phyloP scores from a whole-genome alignment of 208 protist genomes.

The Acanthamoeba sp. region DNA sequence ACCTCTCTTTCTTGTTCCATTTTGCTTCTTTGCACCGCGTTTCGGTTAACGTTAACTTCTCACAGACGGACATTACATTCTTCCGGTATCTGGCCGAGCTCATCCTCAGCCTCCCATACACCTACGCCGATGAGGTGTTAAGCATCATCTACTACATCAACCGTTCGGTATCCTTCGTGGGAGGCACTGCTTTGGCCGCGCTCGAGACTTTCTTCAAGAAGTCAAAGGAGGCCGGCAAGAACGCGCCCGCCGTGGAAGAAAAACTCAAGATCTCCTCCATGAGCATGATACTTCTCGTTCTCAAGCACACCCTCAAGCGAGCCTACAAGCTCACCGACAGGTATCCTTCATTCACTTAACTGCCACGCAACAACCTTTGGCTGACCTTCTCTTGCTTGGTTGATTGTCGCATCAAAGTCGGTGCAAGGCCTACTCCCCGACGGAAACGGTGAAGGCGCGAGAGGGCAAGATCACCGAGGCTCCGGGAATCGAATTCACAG shows the following conservation, averaged over 20 bases:
- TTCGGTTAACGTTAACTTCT: no score
- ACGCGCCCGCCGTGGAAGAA: neutral
- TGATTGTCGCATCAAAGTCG: neutral
- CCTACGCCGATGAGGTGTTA: constrained; percentile 63
- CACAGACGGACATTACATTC: constrained; percentile 49
- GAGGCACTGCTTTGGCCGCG: neutral
- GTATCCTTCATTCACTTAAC: neutral
- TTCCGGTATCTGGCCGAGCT: constrained; percentile 73
- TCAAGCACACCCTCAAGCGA: constrained; percentile 71
- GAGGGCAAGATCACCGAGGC: constrained; percentile 64
- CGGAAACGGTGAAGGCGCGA: constrained; percentile 20
- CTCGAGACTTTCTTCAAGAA: constrained; percentile 57
- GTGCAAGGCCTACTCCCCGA: constrained; percentile 64
- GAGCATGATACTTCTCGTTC: constrained; percentile 58
- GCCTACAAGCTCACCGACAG: constrained; percentile 65
- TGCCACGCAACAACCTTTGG: neutral
- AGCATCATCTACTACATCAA: constrained; percentile 68
- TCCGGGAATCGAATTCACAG: constrained; percentile 12
- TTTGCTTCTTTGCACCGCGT: neutral
- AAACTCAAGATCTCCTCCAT: constrained; percentile 64
- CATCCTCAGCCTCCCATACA: constrained; percentile 71
- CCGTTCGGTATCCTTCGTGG: constrained; percentile 51
- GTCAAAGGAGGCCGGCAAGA: neutral
- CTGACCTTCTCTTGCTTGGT: neutral
- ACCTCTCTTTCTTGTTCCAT: neutral